Evolutionary conservation across 2,329 filamentous ascomycete species (phyloP).

Genomic region (Geosmithia morbida): DNA sequence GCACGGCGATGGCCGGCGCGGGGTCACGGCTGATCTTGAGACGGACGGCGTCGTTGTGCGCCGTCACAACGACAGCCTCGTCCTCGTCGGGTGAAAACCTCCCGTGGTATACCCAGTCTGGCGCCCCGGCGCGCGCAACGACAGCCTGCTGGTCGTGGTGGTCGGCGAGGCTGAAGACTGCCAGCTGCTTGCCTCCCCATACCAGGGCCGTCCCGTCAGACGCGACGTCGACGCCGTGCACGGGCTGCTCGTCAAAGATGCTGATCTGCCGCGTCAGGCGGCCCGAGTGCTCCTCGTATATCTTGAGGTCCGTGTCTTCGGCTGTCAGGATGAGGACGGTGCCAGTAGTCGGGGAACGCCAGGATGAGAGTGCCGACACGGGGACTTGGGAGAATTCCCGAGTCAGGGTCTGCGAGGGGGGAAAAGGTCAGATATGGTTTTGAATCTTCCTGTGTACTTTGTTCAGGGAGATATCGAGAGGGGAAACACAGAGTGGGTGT

Average conservation of each 20-base stretch:
- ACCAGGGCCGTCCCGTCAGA: slow-evolving; percentile 29
- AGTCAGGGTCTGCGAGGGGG: background rate
- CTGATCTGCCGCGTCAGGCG: slow-evolving; percentile 23
- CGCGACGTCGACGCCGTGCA: slow-evolving; percentile 55
- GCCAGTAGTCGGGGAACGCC: slow-evolving; percentile 13
- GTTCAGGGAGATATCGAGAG: too few relatives aligned
- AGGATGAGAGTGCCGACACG: slow-evolving; percentile 45
- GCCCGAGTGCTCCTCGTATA: slow-evolving; percentile 29
- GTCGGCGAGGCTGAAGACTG: slow-evolving; percentile 13
- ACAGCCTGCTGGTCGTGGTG: background rate
- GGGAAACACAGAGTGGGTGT: too few relatives aligned
- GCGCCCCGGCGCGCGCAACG: slow-evolving; percentile 27
- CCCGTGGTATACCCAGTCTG: slow-evolving; percentile 70
- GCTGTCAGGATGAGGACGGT: slow-evolving; percentile 36
- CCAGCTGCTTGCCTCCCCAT: slow-evolving; percentile 58
- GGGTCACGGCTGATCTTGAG: slow-evolving; percentile 20
- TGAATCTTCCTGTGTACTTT: too few relatives aligned
- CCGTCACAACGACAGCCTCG: slow-evolving; percentile 55
- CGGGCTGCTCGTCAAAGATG: slow-evolving; percentile 52
- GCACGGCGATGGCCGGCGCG: slow-evolving; percentile 20
- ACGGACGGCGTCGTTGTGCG: slow-evolving; percentile 68
- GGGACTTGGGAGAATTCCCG: slow-evolving; percentile 32
- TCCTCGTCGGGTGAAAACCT: slow-evolving; percentile 27
- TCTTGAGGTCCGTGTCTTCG: slow-evolving; percentile 42
- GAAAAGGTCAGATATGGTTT: too few relatives aligned